Conservation (phyloP, 2,329 filamentous ascomycete species). For the Cordyceps pruinosa region DNA sequence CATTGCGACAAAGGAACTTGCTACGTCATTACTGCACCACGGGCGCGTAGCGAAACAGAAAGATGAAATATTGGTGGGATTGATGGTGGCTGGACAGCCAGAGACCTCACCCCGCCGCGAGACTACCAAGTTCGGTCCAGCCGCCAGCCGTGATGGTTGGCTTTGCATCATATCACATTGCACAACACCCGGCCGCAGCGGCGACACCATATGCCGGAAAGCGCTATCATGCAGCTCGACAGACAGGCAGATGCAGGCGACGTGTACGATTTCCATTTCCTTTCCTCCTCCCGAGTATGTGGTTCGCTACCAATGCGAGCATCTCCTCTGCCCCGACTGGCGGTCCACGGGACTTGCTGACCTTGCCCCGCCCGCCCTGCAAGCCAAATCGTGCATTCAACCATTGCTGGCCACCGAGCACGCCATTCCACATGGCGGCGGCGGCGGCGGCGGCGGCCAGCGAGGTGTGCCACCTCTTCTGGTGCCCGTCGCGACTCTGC, state of each 20-base stretch:
- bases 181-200: background rate
- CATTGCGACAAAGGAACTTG: background rate
- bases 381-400: background rate
- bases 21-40: constrained; percentile 1
- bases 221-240: background rate
- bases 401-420: background rate
- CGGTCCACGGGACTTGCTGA: background rate
- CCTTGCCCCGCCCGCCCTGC: background rate
- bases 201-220: background rate
- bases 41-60: background rate
- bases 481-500: background rate
- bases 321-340: background rate
- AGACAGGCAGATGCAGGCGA: constrained; percentile 5
- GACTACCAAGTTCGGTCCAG: background rate
- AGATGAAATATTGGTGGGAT: background rate
- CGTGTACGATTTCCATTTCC: constrained; percentile 6
- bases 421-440: constrained; percentile 6
- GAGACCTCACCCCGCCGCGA: background rate
- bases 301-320: background rate
- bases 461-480: background rate
- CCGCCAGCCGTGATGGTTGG: background rate
- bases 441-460: background rate
- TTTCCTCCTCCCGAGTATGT: constrained; percentile 3
- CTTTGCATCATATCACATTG: background rate
- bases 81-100: background rate